These are phyloP conservation scores for Golubevia pallescens DNA, from an alignment of 1,284 basidiomycete genomes.

Conservation along the genomic window DNA sequence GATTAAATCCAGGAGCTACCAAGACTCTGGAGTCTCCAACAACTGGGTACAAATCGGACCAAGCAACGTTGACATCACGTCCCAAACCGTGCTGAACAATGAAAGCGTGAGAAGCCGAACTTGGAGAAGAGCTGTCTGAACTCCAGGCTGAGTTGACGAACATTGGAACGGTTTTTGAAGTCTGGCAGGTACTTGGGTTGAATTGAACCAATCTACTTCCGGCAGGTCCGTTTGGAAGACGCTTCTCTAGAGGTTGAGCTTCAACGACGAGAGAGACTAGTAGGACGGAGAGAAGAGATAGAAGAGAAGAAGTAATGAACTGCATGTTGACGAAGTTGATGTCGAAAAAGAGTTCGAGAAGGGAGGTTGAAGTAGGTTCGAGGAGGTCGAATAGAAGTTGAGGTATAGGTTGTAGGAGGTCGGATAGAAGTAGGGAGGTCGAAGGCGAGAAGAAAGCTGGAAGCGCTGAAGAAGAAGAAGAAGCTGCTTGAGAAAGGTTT, in stretches of 20 bases:
- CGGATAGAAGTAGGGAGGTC: too few relatives aligned
- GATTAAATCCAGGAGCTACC: slow-evolving; percentile 6
- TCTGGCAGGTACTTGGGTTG: not conserved
- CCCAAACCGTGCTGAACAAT: slow-evolving; percentile 7
- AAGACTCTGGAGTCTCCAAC: slow-evolving; percentile 1
- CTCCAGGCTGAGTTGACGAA: not conserved
- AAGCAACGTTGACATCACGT: slow-evolving; percentile 4
- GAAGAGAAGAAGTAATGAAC: not conserved
- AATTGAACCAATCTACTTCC: not conserved
- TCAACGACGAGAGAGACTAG: not conserved
- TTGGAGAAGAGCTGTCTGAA: not conserved
- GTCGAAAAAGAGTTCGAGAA: too few relatives aligned
- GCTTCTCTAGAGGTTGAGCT: not conserved
- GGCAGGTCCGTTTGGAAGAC: not conserved
- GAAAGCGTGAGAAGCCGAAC: slow-evolving; percentile 2
- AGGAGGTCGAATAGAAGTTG: too few relatives aligned
- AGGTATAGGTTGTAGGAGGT: too few relatives aligned
- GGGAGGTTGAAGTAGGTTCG: too few relatives aligned
- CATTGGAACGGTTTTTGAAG: slow-evolving; percentile 1
- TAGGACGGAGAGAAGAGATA: not conserved
- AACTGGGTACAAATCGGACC: not conserved
- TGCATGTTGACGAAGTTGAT: not conserved
- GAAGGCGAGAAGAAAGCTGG: too few relatives aligned
- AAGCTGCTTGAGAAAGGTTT: too few relatives aligned
- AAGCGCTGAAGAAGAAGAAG: too few relatives aligned